Percentiles rank a stretch among this genome's conserved stretches.
Conservation (phyloP, 2,329 filamentous ascomycete species). For the Phialocephala subalpina region DNA sequence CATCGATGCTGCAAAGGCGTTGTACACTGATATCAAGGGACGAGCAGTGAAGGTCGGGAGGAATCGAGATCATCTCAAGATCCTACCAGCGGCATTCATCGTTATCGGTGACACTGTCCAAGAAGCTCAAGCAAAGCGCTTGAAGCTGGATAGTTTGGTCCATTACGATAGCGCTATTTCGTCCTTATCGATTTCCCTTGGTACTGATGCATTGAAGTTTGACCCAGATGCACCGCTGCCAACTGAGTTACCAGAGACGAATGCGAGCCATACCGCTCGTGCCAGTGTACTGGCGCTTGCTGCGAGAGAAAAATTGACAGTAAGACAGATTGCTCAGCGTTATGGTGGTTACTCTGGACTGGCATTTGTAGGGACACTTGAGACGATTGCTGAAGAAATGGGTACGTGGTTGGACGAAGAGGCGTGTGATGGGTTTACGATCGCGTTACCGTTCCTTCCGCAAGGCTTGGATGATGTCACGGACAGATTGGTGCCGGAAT, state of each 20-base stretch:
- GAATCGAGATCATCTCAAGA: constrained; percentile 55
- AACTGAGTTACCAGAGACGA: constrained; percentile 58
- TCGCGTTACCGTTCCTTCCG: constrained; percentile 58
- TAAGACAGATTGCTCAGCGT: constrained; percentile 59
- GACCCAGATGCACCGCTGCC: constrained; percentile 59
- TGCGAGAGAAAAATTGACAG: constrained; percentile 53
- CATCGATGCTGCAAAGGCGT: constrained; percentile 54
- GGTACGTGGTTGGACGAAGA: constrained; percentile 55
- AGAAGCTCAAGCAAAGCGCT: constrained; percentile 56
- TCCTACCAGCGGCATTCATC: constrained; percentile 59
- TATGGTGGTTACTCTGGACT: constrained; percentile 58
- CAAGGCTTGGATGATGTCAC: constrained; percentile 59
- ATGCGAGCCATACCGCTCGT: constrained; percentile 59
- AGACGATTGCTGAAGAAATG: constrained; percentile 58
- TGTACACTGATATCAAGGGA: constrained; percentile 61
- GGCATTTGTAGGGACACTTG: constrained; percentile 58
- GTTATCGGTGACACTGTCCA: constrained; percentile 57
- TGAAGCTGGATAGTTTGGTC: constrained; percentile 58
- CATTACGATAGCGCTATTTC: constrained; percentile 63
- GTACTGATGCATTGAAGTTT: constrained; percentile 54
- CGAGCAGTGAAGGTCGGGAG: constrained; percentile 54
- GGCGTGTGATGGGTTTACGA: constrained; percentile 60
- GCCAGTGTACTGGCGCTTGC: constrained; percentile 55
- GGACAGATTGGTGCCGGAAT: constrained; percentile 55
- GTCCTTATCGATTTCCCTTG: constrained; percentile 57